Evolutionary conservation across 176 grass and related monocot species (phyloP), one percentile per base, ranked within the genome.

Genomic region (Oryza brachyantha): DNA sequence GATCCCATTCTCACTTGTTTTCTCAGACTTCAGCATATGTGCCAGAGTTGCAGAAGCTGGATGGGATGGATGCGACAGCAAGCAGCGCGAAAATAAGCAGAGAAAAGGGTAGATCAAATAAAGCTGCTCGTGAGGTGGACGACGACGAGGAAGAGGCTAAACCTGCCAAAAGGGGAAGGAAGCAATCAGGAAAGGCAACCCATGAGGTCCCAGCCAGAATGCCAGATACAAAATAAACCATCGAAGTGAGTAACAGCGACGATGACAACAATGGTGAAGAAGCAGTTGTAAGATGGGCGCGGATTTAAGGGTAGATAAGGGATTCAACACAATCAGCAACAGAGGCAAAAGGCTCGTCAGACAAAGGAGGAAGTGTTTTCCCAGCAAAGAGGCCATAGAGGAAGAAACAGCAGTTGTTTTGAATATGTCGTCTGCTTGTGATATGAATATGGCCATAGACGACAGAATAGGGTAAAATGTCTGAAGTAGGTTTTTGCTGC

Each of bases 1-100:
- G 8, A 10, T 76, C 9, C 28, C 13, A 10, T 35, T n/a, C 31
- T 13, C 1, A 40, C 4, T 60, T 24, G 48, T 12, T 45, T 75
- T 7, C 41, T 76, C 73, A 77, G 81, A 84, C 73, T 21, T 70
- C 73, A 6, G 81, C 81, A n/a, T 84, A 76, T 68, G 81, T 84
- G 36, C 81, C 81, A 14, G 64, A 77, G 52, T 46, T 84, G 74
- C 81, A 84, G 63, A 84, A 66, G 34, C 36, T 79, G 25, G 68
- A 85, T 34, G 76, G 76, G 12, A 24, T 19, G 3, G 83, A 73
- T 77, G 58, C 32, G 1, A 45, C 32, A 57, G 34, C 66, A 48
- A 64, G 76, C 25, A 32, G 31, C 1, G 4, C 31, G 4, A 32
- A 32, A 32, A 32, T 32, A 32, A 32, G 31, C 0, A 45, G 29